Evolutionary conservation across 768 basidiomycete species (phyloP), one percentile per base, ranked within the genome.

Genomic region (Suillus tomentosus): DNA sequence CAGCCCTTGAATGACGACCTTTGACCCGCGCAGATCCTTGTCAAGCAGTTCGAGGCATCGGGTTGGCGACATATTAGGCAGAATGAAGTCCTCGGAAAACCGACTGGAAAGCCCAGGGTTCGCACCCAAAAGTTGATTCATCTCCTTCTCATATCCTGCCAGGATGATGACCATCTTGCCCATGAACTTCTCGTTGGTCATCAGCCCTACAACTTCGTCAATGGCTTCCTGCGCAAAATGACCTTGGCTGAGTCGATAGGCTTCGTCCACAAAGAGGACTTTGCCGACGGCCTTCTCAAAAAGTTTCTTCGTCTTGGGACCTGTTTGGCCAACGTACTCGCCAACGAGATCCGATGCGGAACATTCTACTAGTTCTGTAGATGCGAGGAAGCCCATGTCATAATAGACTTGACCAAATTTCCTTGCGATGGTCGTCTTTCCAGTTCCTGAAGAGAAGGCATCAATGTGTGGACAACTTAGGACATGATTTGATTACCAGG

Each of bases 251-350:
- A 91, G 78, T 37, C 88, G 79, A 68, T 91, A 91, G 0, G 89
- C 89, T 65, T 91, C 89, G 62, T 90, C 89, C 59, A 90, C 80
- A 75, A 91, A 90, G 1, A 90, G 78, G 4, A 91, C 88, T 48
- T 82, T 81, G 0, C 89, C 89, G 1, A 88, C 78, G 0, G 87
- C 89, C 70, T 85, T 86, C 58, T 88, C 85, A 50, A 91, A 84
- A 1, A 85, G 68, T 58, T 83, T 79, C 66, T 74, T 79, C 2
- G 86, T 87, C 72, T 89, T 89, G 0, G 88, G 88, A 1, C 89
- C 90, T 1, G 89, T 90, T 0, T 90, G 88, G 5, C 89, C 89
- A 14, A 90, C 83, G 58, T 85, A 90, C 68, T 89, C 79, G 3
- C 85, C 90, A 3, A 90, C 84, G 37, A 91, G 79, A 66, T 91